Base-by-base conservation (phyloP, 176 grass and related monocot genomes). In the Raddia guianensis region DNA sequence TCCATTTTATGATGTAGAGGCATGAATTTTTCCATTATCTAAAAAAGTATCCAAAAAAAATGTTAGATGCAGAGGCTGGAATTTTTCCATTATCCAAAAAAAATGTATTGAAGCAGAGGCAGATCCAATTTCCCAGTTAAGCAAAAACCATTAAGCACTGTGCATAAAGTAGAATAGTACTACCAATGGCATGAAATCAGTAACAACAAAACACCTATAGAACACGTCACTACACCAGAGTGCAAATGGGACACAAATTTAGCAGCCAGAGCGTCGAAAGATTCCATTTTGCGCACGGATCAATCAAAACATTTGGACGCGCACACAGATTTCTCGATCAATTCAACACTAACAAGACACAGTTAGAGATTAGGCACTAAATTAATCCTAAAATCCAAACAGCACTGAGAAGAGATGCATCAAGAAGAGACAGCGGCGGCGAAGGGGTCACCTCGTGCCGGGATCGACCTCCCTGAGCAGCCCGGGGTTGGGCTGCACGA, bases 391-490 rank as follows among this genome's bases (percentile, higher is more conserved):
- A 64, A 54, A 18, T 40, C 27, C 71, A 20, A 48, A 44, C 7
- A 16, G 60, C 34, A 66, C 35, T 1, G 13, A 13, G 69, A 73
- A 43, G 35, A 40, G 21, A 77, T 2, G 3, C 55, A 15, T 53
- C 14, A 45, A 56, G 11, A 55, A 49, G 27, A 27, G 27, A 45
- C 19, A 7, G 49, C 5, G 66, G 74, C 12, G 37, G 12, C 18
- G 14, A 75, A 71, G 61, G 63, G 8, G 69, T 74, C 72, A 95
- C 95, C 95, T 92, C 83, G 95, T 98, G 63, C 92, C 88, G 33
- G 95, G 95, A 91, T 98, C 95, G 79, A 98, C 83, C 90, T 89
- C 90, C 83, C 87, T 87, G 83, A 98, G 85, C 33, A 90, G 81
- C 27, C 61, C 75, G 12, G 84, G 88, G 51, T 98, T 92, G 62